Conservation (phyloP, 192 early-diverging fungal genomes). For the Umbelopsis ramanniana region DNA sequence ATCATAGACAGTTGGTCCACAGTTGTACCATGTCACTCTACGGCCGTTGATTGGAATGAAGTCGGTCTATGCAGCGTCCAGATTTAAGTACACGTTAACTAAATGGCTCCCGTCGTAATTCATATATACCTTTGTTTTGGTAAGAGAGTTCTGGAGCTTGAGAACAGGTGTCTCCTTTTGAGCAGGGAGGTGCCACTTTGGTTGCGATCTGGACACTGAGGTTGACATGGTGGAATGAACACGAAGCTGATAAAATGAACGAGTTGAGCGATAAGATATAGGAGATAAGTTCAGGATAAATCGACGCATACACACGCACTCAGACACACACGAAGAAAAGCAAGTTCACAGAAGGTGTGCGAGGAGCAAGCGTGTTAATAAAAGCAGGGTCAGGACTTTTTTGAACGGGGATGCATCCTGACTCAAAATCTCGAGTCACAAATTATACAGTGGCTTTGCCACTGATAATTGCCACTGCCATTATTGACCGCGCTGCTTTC, state of each 20-base stretch:
- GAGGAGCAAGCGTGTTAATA: not conserved
- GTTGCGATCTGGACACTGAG: constrained; percentile 54
- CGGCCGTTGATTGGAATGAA: constrained; percentile 86
- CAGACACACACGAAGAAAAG: not conserved
- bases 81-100: too few species aligned
- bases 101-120: not conserved
- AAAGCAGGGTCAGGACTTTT: constrained; percentile 1
- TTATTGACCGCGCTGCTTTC: too few species aligned
- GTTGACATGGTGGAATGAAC: constrained; percentile 26
- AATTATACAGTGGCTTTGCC: not conserved
- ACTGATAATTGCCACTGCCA: too few species aligned
- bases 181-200: constrained; percentile 67
- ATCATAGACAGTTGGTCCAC: constrained; percentile 99
- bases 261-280: constrained; percentile 22
- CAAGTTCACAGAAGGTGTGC: not conserved
- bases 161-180: constrained; percentile 52
- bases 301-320: constrained; percentile 20
- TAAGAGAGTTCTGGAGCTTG: constrained; percentile 85
- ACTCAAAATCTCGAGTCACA: not conserved
- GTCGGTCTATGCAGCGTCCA: constrained; percentile 62
- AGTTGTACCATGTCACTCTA: constrained; percentile 93
- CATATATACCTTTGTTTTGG: constrained; percentile 73
- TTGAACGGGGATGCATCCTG: not conserved
- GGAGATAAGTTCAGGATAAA: not conserved
- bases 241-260: constrained; percentile 10